Evolutionary conservation across 306 rosid genomes (phyloP).

Genomic region (Castanea sativa): DNA sequence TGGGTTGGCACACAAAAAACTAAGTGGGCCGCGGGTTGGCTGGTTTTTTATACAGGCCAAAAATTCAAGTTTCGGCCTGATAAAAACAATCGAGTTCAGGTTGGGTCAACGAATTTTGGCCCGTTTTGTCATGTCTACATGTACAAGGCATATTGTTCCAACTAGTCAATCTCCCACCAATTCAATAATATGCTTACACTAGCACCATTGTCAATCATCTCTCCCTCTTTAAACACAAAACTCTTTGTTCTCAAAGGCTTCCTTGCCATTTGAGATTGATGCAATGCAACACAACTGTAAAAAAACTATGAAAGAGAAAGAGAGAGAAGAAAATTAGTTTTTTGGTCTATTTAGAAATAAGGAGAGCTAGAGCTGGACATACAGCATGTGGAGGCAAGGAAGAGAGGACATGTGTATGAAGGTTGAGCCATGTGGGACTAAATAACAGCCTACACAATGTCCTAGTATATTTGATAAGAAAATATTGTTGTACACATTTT

Average conservation of each 20-base stretch:
- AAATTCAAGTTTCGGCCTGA: too few species aligned
- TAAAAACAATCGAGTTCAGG: too few species aligned
- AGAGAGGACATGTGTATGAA: background rate
- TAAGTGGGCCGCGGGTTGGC: too few species aligned
- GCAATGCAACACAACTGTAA: background rate
- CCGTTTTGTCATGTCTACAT: too few species aligned
- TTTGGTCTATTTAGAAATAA: too few species aligned
- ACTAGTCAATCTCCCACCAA: constrained; percentile 39
- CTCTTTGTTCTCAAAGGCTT: constrained; percentile 24
- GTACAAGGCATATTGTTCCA: constrained; percentile 7
- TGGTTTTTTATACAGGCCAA: too few species aligned
- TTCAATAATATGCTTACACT: background rate
- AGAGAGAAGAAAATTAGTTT: background rate
- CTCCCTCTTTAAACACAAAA: constrained; percentile 29
- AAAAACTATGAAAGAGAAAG: background rate
- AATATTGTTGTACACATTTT: too few species aligned
- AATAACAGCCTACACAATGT: background rate
- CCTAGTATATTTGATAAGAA: constrained; percentile 23
- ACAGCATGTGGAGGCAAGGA: too few species aligned
- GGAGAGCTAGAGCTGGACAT: too few species aligned
- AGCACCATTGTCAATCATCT: background rate
- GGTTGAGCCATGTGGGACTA: constrained; percentile 27
- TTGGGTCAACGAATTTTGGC: too few species aligned
- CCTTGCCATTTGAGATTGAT: constrained; percentile 7
- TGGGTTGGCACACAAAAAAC: too few species aligned